Conservation (phyloP, 163 green algal genomes). For the Scenedesmus sp. region DNA sequence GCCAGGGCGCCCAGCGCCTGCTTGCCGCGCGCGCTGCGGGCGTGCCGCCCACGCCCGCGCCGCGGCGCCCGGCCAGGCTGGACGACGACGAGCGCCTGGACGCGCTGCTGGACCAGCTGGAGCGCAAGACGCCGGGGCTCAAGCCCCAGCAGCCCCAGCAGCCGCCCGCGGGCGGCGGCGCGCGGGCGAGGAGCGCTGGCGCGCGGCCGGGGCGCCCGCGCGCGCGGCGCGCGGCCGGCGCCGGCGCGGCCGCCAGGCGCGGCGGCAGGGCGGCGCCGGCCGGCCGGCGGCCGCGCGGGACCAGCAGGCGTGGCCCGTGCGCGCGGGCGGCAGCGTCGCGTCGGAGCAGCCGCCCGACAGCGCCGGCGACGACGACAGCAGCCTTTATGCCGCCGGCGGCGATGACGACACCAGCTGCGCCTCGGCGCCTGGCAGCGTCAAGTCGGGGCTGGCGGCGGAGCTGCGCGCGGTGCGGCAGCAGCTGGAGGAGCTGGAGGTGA, state of each 20-base stretch:
- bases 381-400: not conserved
- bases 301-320: not conserved
- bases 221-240: no score
- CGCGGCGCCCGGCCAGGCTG: no score
- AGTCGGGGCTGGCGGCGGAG: conserved; percentile 49
- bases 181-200: no score
- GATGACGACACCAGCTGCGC: conserved; percentile 4
- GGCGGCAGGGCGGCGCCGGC: not conserved
- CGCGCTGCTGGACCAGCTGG: conserved; percentile 70
- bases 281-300: not conserved
- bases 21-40: no score
- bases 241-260: not conserved
- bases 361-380: not conserved
- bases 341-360: conserved; percentile 5
- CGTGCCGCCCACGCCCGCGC: no score
- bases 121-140: conserved; percentile 50
- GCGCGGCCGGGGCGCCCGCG: no score
- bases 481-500: conserved; percentile 49
- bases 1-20: no score
- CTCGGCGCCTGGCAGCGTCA: conserved; percentile 40
- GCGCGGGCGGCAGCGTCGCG: not conserved
- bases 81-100: conserved; percentile 85
- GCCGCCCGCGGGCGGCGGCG: no score
- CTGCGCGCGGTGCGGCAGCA: conserved; percentile 49
- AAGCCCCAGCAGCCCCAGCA: not conserved